A percentile compares a stretch with the other conserved stretches of the same genome.
Conservation (phyloP, 2,329 filamentous ascomycete genomes). For the Davidsoniella virescens region DNA sequence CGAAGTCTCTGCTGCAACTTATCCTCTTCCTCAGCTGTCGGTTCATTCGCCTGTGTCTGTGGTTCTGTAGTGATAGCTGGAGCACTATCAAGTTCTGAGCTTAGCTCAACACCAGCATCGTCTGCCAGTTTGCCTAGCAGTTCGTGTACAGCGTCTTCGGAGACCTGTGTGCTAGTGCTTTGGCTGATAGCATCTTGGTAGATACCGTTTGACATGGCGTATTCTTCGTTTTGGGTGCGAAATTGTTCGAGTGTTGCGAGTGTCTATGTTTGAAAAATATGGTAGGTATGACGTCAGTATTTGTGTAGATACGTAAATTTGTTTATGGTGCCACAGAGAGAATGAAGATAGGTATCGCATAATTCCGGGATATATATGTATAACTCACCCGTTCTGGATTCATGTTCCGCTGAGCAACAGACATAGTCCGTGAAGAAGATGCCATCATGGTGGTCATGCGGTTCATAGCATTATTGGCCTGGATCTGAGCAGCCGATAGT, state of each 20-base stretch:
- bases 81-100: slow-evolving; percentile 50
- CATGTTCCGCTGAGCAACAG: slow-evolving; percentile 38
- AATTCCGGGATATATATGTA: background rate
- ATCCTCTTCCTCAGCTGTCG: slow-evolving; percentile 65
- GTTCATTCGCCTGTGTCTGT: slow-evolving; percentile 43
- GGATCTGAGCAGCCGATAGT: slow-evolving; percentile 42
- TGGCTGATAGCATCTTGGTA: slow-evolving; percentile 75
- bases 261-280: slow-evolving; percentile 25
- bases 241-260: slow-evolving; percentile 45
- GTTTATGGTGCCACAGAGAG: background rate
- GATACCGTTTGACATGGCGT: slow-evolving; percentile 51
- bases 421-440: slow-evolving; percentile 42
- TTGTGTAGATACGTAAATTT: background rate
- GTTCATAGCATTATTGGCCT: slow-evolving; percentile 49
- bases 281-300: background rate
- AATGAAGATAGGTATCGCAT: background rate
- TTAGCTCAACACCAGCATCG: slow-evolving; percentile 70
- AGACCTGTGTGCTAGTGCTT: slow-evolving; percentile 54
- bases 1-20: slow-evolving; percentile 47
- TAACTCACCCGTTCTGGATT: slow-evolving; percentile 37
- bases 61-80: slow-evolving; percentile 42
- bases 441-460: slow-evolving; percentile 49
- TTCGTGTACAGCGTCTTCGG: slow-evolving; percentile 74
- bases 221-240: slow-evolving; percentile 46
- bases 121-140: slow-evolving; percentile 75